Evolutionary conservation across 805 yeast species (phyloP).

Genomic region (Lipomyces starkeyi): DNA sequence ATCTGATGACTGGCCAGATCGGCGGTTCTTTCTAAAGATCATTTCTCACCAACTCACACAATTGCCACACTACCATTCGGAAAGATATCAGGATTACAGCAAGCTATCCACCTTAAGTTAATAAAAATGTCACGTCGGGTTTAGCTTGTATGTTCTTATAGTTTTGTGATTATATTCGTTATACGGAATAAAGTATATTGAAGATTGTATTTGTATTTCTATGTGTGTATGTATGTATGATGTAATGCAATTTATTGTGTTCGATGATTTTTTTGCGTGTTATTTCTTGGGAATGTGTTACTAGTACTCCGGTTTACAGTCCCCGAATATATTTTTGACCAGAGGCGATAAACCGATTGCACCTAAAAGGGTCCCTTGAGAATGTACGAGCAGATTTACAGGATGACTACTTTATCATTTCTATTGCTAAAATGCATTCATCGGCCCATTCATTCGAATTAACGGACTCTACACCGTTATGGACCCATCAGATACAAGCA

Average conservation of each 20-base stretch:
- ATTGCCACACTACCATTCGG: neutral
- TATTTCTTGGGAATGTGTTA: neutral
- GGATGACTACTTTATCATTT: too few species aligned
- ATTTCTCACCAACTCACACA: neutral
- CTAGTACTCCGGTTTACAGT: neutral
- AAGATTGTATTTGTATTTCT: neutral
- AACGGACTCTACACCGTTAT: too few species aligned
- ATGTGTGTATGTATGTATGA: neutral
- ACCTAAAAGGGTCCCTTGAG: too few species aligned
- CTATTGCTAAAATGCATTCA: too few species aligned
- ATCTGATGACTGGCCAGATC: neutral
- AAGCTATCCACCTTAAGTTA: neutral
- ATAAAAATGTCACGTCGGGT: neutral
- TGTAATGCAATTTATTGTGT: neutral
- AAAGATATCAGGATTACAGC: neutral
- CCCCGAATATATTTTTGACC: too few species aligned
- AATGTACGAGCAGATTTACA: too few species aligned
- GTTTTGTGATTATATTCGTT: neutral
- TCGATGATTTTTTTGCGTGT: neutral
- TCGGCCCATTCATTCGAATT: too few species aligned
- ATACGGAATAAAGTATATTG: neutral
- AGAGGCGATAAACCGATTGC: too few species aligned
- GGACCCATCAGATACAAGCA: too few species aligned
- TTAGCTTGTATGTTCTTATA: neutral
- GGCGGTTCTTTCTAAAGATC: neutral